Conservation (phyloP, 2,329 filamentous ascomycete genomes). For the Aaosphaeria pasadenensis region DNA sequence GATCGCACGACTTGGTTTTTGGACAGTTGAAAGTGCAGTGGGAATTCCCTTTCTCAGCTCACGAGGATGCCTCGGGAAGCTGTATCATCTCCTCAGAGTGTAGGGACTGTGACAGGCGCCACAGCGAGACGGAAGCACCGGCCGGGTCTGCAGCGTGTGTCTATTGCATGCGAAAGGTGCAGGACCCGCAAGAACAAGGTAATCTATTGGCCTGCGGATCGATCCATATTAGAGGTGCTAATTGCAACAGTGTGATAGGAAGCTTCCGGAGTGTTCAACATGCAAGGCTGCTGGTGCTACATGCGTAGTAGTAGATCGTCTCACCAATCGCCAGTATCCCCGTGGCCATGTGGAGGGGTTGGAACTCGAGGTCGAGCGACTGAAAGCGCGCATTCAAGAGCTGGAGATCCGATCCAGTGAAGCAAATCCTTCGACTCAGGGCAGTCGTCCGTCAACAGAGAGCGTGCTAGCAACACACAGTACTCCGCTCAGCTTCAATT, state of each 20-base stretch:
- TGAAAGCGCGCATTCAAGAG: background rate
- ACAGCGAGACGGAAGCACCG: constrained; percentile 1
- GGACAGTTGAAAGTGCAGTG: too few species aligned
- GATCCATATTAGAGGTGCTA: background rate
- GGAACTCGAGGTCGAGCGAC: background rate
- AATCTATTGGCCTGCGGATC: background rate
- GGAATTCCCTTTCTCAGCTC: background rate
- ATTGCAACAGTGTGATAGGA: constrained; percentile 1
- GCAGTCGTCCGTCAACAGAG: background rate
- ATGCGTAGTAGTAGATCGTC: constrained; percentile 1
- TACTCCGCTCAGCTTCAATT: background rate
- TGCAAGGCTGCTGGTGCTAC: constrained; percentile 1
- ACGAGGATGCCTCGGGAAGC: background rate
- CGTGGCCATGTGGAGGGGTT: constrained; percentile 1
- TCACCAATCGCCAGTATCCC: constrained; percentile 1
- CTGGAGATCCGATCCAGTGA: background rate
- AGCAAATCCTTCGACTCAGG: background rate
- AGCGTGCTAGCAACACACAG: background rate
- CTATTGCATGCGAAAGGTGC: constrained; percentile 1
- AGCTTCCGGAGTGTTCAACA: constrained; percentile 1
- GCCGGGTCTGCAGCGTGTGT: constrained; percentile 2
- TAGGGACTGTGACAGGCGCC: background rate
- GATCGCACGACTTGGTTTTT: too few species aligned
- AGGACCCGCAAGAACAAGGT: constrained; percentile 1
- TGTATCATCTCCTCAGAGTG: background rate